These are phyloP conservation scores for Fusarium subglutinans DNA, from an alignment of 2,329 filamentous ascomycete species.

Conservation along the genomic window DNA sequence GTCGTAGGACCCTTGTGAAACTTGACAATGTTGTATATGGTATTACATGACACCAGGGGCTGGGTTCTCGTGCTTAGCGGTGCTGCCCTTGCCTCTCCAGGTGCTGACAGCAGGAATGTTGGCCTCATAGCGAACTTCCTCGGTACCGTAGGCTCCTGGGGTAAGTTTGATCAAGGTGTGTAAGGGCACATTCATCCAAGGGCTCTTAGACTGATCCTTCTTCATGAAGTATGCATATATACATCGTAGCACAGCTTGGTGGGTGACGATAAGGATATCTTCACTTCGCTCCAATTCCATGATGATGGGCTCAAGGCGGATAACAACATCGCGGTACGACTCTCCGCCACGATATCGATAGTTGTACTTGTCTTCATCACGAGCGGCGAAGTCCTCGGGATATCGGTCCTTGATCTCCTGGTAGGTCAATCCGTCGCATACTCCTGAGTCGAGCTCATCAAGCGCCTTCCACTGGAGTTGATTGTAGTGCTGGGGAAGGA, in stretches of 20 bases:
- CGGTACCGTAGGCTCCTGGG: constrained; percentile 90
- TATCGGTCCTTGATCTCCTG: constrained; percentile 91
- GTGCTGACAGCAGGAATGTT: constrained; percentile 97
- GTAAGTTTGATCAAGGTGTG: constrained; percentile 98
- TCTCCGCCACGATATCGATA: constrained; percentile 98
- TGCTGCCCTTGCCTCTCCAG: constrained; percentile 92
- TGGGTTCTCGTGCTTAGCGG: constrained; percentile 84
- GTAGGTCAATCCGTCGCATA: constrained; percentile 96
- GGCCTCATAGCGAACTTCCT: constrained; percentile 86
- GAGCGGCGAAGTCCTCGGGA: constrained; percentile 93
- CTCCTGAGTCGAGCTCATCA: constrained; percentile 94
- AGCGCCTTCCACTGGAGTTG: constrained; percentile 99
- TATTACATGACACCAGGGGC: constrained; percentile 48
- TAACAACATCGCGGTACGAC: constrained; percentile 95
- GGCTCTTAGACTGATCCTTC: constrained; percentile 88
- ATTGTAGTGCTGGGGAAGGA: constrained; percentile 83
- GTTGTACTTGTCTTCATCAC: constrained; percentile 99
- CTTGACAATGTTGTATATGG: background rate
- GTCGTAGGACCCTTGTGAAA: background rate
- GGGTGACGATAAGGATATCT: constrained; percentile 97
- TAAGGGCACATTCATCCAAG: constrained; percentile 98
- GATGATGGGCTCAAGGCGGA: constrained; percentile 97
- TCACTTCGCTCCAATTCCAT: constrained; percentile 98
- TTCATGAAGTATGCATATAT: constrained; percentile 99
- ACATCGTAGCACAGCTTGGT: constrained; percentile 95